Base-by-base conservation (phyloP, 169 alveolate genomes). In the Theileria orientalis region DNA sequence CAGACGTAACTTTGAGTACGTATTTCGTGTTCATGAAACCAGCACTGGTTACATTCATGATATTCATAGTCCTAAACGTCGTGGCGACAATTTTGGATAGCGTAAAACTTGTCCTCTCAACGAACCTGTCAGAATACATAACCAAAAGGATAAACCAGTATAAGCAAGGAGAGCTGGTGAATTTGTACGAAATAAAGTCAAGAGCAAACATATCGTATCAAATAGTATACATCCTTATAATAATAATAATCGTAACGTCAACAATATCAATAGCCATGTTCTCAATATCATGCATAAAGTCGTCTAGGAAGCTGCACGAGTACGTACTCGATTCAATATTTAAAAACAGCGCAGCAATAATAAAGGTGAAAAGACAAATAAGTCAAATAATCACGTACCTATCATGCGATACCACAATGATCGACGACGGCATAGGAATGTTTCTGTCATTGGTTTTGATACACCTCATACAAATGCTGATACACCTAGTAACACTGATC, bases 381-480 rank as follows among this genome's bases (percentile, higher is more conserved):
- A 67, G 74, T 0, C 66, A 49, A n/a, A 60, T 69, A 21, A 30
- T 76, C 14, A 76, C 85, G n/a, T 76, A 61, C 13, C 41, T 76
- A n/a, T 40, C 71, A 0, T 67, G 70, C 1, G 85, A 76, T 76
- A 69, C 54, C 7, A 52, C 37, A 37, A 63, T 37, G 35, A 47
- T 76, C 23, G 85, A 76, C 62, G 73, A 76, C 19, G 40, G 33
- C 23, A 37, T 68, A 14, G 85, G 79, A 16, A 46, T 57, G 14
- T 54, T 57, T 56, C 21, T 69, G 2, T 51, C 29, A 13, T 60
- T 47, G 21, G 27, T 59, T 7, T 21, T 59, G n/a, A 40, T 59
- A 13, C 0, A 61, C 8, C 63, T 68, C 5, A 60, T 67, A 19
- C 56, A 19, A 11, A 67, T 52, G 11, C 41, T 54, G 21, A 41